Conservation (phyloP, 805 yeast species). For the Sugiyamaella qingdaonensis region DNA sequence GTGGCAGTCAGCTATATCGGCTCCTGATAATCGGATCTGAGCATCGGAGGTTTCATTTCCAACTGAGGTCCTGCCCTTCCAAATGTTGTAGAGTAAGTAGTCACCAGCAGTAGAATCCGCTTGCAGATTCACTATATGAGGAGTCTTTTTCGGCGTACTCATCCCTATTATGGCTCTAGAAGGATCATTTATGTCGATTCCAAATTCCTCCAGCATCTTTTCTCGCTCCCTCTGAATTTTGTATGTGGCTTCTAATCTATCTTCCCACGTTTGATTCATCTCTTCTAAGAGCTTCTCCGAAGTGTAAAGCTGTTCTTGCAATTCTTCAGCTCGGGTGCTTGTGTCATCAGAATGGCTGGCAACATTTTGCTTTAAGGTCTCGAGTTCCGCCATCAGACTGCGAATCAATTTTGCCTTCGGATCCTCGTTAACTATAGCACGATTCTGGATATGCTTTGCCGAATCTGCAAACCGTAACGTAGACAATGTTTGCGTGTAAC, state of each 20-base stretch:
- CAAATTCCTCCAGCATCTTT: conserved; percentile 27
- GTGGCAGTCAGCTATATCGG: conserved; percentile 19
- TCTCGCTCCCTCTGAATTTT: conserved; percentile 26
- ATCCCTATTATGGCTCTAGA: conserved; percentile 21
- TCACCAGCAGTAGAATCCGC: conserved; percentile 28
- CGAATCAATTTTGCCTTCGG: conserved; percentile 52
- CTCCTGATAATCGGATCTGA: conserved; percentile 25
- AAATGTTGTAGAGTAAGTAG: conserved; percentile 27
- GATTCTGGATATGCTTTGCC: conserved; percentile 36
- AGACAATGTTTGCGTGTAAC: conserved; percentile 21
- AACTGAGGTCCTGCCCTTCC: conserved; percentile 24
- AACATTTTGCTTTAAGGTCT: conserved; percentile 14
- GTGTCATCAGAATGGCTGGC: not conserved
- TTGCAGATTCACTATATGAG: conserved; percentile 28
- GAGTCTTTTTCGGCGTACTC: conserved; percentile 26
- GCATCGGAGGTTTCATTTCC: conserved; percentile 20
- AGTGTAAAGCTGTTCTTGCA: conserved; percentile 16
- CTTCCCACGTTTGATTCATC: conserved; percentile 28
- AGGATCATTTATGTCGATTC: conserved; percentile 24
- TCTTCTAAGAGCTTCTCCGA: conserved; percentile 27
- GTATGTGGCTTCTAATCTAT: conserved; percentile 21
- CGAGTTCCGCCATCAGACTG: conserved; percentile 26
- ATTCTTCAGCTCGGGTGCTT: conserved; percentile 15
- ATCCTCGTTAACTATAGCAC: conserved; percentile 51
- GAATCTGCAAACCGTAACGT: conserved; percentile 25